Evolutionary conservation across 2,329 filamentous ascomycete species (phyloP).

Genomic region (Hawksworthiomyces lignivorus): DNA sequence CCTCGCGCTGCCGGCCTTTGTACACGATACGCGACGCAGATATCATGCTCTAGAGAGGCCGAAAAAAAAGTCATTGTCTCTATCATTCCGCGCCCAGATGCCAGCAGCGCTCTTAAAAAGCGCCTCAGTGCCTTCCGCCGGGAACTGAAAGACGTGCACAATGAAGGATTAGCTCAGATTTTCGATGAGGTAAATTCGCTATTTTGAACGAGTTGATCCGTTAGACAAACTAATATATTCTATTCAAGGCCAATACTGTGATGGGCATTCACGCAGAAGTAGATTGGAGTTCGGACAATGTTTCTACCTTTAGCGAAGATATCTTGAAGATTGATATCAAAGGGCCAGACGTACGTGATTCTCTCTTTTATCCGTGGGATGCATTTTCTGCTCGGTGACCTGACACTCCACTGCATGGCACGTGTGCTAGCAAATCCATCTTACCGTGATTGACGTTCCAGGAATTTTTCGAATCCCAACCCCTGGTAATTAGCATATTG

Average conservation of each 20-base stretch:
- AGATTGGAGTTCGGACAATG: not conserved
- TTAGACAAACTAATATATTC: constrained; percentile 2
- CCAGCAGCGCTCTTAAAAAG: constrained; percentile 11
- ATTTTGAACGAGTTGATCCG: not conserved
- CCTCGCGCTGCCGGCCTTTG: constrained; percentile 16
- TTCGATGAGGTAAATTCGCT: constrained; percentile 33
- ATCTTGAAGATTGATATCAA: constrained; percentile 36
- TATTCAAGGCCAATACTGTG: constrained; percentile 29
- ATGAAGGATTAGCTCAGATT: constrained; percentile 27
- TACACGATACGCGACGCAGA: constrained; percentile 22
- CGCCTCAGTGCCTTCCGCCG: constrained; percentile 20
- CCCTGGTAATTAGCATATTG: no score
- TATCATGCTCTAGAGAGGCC: constrained; percentile 21
- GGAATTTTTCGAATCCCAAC: constrained; percentile 40
- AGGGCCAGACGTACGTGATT: constrained; percentile 31
- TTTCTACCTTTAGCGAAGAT: constrained; percentile 36
- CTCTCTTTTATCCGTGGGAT: no score
- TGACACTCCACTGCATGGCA: no score
- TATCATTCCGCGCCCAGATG: constrained; percentile 19
- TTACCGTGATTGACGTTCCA: constrained; percentile 48
- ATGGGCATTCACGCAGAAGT: constrained; percentile 34
- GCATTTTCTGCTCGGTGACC: no score
- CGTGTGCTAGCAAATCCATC: constrained; percentile 28
- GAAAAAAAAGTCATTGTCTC: constrained; percentile 20
- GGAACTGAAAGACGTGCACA: constrained; percentile 17